Conservation (phyloP, 257 asterid species). For the Mitragyna speciosa region DNA sequence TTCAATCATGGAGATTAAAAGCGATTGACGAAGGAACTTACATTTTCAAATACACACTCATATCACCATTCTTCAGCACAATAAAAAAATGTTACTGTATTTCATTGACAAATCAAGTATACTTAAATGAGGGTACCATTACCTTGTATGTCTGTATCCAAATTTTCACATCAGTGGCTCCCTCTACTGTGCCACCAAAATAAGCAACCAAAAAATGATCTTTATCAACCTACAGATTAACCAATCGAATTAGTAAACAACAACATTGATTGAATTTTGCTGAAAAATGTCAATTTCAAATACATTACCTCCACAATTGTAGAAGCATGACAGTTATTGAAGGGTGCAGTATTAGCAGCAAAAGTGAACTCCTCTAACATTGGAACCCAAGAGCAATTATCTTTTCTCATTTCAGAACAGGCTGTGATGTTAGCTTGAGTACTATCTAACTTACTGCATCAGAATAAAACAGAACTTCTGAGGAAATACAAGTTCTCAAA, state of each 20-base stretch:
- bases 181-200: slow-evolving; percentile 89
- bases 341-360: slow-evolving; percentile 66
- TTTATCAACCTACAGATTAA: slow-evolving; percentile 58
- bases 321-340: slow-evolving; percentile 92
- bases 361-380: slow-evolving; percentile 71
- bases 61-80: background rate
- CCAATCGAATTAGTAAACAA: background rate
- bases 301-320: slow-evolving; percentile 81
- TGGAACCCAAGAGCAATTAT: slow-evolving; percentile 54
- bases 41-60: background rate
- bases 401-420: slow-evolving; percentile 40
- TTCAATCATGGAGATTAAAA: background rate
- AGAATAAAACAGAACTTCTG: background rate
- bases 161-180: slow-evolving; percentile 88
- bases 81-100: background rate
- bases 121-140: background rate
- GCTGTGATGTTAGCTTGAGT: slow-evolving; percentile 18
- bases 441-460: slow-evolving; percentile 41
- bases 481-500: background rate
- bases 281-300: slow-evolving; percentile 13
- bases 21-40: background rate
- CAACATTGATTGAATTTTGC: background rate
- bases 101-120: background rate
- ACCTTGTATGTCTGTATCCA: slow-evolving; percentile 91
- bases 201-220: slow-evolving; percentile 79